phyloP scores from a whole-genome alignment of 2,329 filamentous ascomycete species.

The Colletotrichum nymphaeae region DNA sequence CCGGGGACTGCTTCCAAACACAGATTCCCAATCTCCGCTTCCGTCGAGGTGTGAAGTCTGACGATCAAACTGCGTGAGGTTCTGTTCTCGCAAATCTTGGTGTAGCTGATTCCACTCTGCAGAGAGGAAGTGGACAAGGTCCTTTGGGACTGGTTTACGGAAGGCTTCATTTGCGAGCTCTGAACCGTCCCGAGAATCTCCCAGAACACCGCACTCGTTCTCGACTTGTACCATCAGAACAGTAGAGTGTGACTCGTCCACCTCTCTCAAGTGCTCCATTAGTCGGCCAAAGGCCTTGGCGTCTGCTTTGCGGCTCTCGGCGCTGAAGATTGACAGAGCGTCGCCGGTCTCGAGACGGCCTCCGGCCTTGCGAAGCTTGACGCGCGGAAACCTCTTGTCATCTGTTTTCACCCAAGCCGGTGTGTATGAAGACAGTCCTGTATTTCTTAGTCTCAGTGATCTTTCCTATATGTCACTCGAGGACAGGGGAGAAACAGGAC shows the following conservation, averaged over 20 bases:
- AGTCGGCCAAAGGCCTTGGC: constrained; percentile 34
- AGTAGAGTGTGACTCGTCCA: constrained; percentile 58
- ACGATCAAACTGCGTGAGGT: neutral
- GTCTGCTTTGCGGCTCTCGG: neutral
- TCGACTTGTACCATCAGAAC: constrained; percentile 68
- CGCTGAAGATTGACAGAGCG: neutral
- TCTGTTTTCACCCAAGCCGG: neutral
- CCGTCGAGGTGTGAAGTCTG: neutral
- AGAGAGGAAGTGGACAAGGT: neutral
- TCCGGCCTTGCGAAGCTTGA: neutral
- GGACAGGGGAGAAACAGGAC: constrained; percentile 36
- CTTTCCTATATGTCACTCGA: constrained; percentile 20
- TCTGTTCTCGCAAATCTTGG: neutral
- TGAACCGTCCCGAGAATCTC: constrained; percentile 61
- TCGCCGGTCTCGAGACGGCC: neutral
- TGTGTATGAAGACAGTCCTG: constrained; percentile 22
- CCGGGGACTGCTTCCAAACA: neutral
- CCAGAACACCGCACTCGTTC: constrained; percentile 63
- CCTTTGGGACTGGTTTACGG: neutral
- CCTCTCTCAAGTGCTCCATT: constrained; percentile 47
- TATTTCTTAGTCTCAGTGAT: neutral
- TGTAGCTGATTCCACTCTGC: neutral
- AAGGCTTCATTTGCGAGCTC: constrained; percentile 29
- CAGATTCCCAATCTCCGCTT: neutral
- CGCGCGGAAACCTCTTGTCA: neutral